Conservation (phyloP, 805 yeast species). For the Wickerhamiella siamensis region DNA sequence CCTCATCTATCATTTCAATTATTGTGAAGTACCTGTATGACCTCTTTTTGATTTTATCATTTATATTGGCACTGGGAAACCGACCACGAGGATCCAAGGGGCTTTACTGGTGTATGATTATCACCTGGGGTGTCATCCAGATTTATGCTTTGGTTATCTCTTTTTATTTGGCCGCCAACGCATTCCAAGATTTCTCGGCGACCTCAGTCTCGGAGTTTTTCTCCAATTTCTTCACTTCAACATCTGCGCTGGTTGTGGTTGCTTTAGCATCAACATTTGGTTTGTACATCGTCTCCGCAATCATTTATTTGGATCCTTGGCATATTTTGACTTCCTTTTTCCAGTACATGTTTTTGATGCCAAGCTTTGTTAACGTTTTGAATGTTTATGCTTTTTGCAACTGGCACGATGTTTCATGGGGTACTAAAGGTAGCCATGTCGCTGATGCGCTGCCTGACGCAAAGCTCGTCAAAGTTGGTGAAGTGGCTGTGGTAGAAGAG, state of each 20-base stretch:
- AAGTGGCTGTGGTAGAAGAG: conserved; percentile 37
- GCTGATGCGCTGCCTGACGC: conserved; percentile 42
- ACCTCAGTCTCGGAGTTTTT: conserved; percentile 21
- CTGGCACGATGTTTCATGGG: conserved; percentile 62
- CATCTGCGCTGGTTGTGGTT: conserved; percentile 42
- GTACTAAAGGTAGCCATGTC: conserved; percentile 50
- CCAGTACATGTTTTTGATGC: conserved; percentile 26
- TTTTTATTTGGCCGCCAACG: conserved; percentile 41
- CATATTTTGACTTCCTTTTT: conserved; percentile 43
- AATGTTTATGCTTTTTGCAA: conserved; percentile 58
- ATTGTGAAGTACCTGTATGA: conserved; percentile 41
- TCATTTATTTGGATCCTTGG: conserved; percentile 53
- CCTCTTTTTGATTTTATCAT: conserved; percentile 44
- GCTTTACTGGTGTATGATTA: conserved; percentile 38
- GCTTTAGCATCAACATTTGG: conserved; percentile 50
- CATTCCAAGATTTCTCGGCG: conserved; percentile 26
- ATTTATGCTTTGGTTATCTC: conserved; percentile 46
- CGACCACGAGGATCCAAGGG: conserved; percentile 47
- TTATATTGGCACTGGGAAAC: conserved; percentile 50
- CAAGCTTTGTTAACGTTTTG: conserved; percentile 31
- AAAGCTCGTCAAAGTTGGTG: conserved; percentile 38
- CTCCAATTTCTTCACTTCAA: conserved; percentile 26
- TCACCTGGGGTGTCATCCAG: conserved; percentile 47
- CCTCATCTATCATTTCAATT: conserved; percentile 33
- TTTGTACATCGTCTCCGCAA: conserved; percentile 42